phyloP scores from a whole-genome alignment of 768 basidiomycete species.

The Gautieria morchelliformis region DNA sequence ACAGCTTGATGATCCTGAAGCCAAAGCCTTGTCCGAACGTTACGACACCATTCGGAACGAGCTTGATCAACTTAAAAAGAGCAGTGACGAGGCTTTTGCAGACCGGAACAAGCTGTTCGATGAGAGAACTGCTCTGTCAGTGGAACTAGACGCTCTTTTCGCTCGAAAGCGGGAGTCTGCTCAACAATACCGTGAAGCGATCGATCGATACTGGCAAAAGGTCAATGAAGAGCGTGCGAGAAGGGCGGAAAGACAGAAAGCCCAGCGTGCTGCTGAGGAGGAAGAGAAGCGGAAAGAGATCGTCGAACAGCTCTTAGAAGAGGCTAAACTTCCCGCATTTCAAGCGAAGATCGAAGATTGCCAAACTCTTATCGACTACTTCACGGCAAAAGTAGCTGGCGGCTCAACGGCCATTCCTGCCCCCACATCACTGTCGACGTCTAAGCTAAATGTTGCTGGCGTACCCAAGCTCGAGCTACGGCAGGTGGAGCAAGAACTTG shows the following conservation, averaged over 20 bases:
- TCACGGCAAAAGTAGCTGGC: slow-evolving; percentile 56
- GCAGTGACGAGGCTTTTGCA: slow-evolving; percentile 77
- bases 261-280: slow-evolving; percentile 70
- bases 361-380: slow-evolving; percentile 80
- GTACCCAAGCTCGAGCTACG: slow-evolving; percentile 79
- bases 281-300: slow-evolving; percentile 71
- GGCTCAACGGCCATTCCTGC: slow-evolving; percentile 11
- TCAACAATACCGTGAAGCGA: slow-evolving; percentile 66
- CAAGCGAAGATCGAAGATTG: slow-evolving; percentile 94
- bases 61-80: slow-evolving; percentile 78
- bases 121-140: slow-evolving; percentile 69
- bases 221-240: slow-evolving; percentile 81
- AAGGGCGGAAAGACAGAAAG: slow-evolving; percentile 67
- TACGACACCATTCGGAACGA: slow-evolving; percentile 78
- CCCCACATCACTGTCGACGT: slow-evolving; percentile 33
- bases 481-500: slow-evolving; percentile 61
- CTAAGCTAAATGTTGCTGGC: slow-evolving; percentile 36
- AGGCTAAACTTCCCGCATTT: slow-evolving; percentile 84
- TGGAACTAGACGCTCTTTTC: slow-evolving; percentile 60
- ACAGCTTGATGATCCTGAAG: slow-evolving; percentile 85
- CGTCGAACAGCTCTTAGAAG: slow-evolving; percentile 74
- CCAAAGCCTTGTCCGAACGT: slow-evolving; percentile 68
- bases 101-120: slow-evolving; percentile 75
- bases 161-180: slow-evolving; percentile 68
- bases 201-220: slow-evolving; percentile 76